Conservation (phyloP, 179 eudicot genomes). For the Silene vulgaris region DNA sequence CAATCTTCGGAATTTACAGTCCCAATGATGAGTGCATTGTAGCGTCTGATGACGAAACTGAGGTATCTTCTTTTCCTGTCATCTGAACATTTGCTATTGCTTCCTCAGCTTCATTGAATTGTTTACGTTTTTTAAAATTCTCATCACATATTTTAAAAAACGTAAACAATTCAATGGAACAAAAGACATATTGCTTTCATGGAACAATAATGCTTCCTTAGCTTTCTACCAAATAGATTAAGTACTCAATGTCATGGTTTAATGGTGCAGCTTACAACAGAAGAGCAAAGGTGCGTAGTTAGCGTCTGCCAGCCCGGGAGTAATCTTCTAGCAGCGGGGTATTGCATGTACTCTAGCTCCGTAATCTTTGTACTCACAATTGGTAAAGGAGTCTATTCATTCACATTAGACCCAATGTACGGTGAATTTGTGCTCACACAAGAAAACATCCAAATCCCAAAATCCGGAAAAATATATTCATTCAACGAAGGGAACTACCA, state of each 20-base stretch:
- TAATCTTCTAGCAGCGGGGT: slow-evolving; percentile 91
- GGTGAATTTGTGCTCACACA: slow-evolving; percentile 85
- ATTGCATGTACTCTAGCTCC: slow-evolving; percentile 98
- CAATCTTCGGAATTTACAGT: slow-evolving; percentile 94
- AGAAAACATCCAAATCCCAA: slow-evolving; percentile 72
- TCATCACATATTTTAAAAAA: too few relatives aligned
- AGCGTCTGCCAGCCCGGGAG: slow-evolving; percentile 87
- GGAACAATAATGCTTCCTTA: too few relatives aligned
- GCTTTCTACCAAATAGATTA: too few relatives aligned
- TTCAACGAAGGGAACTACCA: slow-evolving; percentile 95
- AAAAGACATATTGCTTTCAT: too few relatives aligned
- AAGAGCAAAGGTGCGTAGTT: slow-evolving; percentile 57
- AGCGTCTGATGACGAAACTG: slow-evolving; percentile 44
- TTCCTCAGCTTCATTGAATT: too few relatives aligned
- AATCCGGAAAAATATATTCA: slow-evolving; percentile 74
- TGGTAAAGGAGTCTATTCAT: slow-evolving; percentile 72
- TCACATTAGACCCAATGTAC: slow-evolving; percentile 85
- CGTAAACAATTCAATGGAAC: too few relatives aligned
- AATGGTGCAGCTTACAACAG: slow-evolving; percentile 48
- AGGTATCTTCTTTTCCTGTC: slow-evolving; percentile 32
- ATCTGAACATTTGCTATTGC: too few relatives aligned
- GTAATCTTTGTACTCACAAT: slow-evolving; percentile 75
- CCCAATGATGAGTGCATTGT: slow-evolving; percentile 91
- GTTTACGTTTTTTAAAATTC: too few relatives aligned
- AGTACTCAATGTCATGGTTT: background rate